Evolutionary conservation across 169 alveolate genomes (phyloP).

Genomic region (Eimeria necatrix): DNA sequence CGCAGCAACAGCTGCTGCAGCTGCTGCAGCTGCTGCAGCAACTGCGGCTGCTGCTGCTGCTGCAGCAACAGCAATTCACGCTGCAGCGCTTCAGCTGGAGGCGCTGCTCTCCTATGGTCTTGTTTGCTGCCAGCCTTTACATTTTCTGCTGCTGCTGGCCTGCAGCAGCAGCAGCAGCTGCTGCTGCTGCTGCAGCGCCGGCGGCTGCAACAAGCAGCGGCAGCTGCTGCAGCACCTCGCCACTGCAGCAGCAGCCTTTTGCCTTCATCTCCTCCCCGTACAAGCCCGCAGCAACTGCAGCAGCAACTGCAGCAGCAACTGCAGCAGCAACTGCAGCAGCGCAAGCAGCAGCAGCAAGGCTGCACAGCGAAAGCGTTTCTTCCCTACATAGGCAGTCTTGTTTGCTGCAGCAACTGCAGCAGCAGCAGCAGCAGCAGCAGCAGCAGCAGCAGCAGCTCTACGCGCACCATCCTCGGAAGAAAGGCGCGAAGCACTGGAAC

Average conservation of each 20-base stretch:
- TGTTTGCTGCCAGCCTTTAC: too few species aligned
- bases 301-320: slow-evolving; percentile 34
- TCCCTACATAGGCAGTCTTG: not conserved
- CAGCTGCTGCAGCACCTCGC: not conserved
- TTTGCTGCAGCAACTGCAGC: slow-evolving; percentile 29
- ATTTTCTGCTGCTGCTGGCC: too few species aligned
- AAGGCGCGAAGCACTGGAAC: slow-evolving; percentile 74
- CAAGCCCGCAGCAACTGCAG: not conserved
- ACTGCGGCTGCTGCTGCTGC: not conserved
- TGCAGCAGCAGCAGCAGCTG: not conserved
- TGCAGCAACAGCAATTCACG: not conserved
- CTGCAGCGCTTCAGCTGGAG: not conserved
- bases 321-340: not conserved
- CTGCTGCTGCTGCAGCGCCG: slow-evolving; percentile 3
- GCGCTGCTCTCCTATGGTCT: not conserved
- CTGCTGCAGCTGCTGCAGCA: not conserved
- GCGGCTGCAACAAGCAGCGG: slow-evolving; percentile 33
- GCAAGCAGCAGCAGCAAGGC: not conserved
- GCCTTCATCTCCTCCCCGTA: not conserved
- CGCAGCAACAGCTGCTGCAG: not conserved
- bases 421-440: slow-evolving; percentile 71
- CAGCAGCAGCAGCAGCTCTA: slow-evolving; percentile 31
- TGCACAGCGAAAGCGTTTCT: not conserved
- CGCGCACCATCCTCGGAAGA: slow-evolving; percentile 56
- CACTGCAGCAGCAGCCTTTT: slow-evolving; percentile 5